phyloP scores from a whole-genome alignment of 106 monocot genomes.

The Triglochin maritima region DNA sequence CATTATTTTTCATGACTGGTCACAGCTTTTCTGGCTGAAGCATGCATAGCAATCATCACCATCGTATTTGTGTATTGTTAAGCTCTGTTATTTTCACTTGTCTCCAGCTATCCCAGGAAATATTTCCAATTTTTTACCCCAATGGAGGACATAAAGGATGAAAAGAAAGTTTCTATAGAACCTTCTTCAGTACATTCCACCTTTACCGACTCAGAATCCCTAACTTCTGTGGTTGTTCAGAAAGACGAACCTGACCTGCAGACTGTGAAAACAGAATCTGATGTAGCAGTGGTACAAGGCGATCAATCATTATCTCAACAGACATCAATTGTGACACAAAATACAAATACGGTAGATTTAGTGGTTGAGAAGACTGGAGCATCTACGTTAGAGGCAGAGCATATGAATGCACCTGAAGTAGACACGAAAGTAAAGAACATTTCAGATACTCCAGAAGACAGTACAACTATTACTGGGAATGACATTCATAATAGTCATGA shows the following conservation, averaged over 20 bases:
- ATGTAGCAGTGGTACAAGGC: not conserved
- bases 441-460: not conserved
- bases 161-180: not conserved
- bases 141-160: constrained; percentile 3
- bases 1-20: too few relatives aligned
- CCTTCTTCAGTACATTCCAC: not conserved
- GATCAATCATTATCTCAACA: not conserved
- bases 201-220: not conserved
- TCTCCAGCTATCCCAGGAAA: not conserved
- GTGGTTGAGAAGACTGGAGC: not conserved
- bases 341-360: not conserved
- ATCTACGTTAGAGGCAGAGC: not conserved
- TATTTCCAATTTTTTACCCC: not conserved
- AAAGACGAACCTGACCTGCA: not conserved
- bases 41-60: too few relatives aligned
- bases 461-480: not conserved
- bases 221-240: not conserved
- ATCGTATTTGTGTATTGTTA: too few relatives aligned
- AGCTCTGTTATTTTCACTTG: constrained; percentile 30
- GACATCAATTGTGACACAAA: not conserved
- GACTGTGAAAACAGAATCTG: not conserved
- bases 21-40: not conserved
- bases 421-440: not conserved
- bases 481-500: not conserved
- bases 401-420: not conserved